phyloP scores from a whole-genome alignment of 805 yeast species.

The Candida tammaniensis region DNA sequence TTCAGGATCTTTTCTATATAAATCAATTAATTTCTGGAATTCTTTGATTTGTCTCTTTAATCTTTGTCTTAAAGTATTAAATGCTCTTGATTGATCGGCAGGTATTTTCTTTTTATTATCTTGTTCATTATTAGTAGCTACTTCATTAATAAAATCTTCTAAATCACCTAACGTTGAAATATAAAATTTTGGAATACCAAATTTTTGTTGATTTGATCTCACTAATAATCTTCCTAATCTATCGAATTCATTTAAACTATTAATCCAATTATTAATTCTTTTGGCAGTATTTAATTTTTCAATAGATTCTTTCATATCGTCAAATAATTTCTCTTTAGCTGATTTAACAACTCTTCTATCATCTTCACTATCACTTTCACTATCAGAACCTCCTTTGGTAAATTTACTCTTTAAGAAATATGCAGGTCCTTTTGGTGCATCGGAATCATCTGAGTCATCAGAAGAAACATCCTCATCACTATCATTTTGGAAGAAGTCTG shows the following conservation, averaged over 20 bases:
- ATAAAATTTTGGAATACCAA: conserved; percentile 68
- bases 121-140: conserved; percentile 50
- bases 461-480: conserved; percentile 20
- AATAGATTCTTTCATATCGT: conserved; percentile 71
- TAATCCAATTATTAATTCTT: conserved; percentile 75
- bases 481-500: conserved; percentile 50
- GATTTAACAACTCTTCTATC: conserved; percentile 85
- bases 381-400: conserved; percentile 41
- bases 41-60: conserved; percentile 78
- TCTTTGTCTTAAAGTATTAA: conserved; percentile 85
- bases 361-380: conserved; percentile 63
- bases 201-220: conserved; percentile 73
- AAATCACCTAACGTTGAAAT: conserved; percentile 67
- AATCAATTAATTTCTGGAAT: conserved; percentile 54
- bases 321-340: conserved; percentile 88
- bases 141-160: conserved; percentile 62
- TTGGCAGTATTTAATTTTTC: conserved; percentile 68
- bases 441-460: conserved; percentile 35
- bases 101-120: conserved; percentile 67
- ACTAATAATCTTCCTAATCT: conserved; percentile 63
- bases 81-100: conserved; percentile 80
- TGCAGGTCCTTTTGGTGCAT: conserved; percentile 46
- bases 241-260: conserved; percentile 74
- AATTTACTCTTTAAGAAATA: conserved; percentile 53
- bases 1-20: conserved; percentile 69